These are phyloP conservation scores for Staphylotrichum longicolle DNA, from an alignment of 495 filamentous ascomycete species.

Conservation along the genomic window DNA sequence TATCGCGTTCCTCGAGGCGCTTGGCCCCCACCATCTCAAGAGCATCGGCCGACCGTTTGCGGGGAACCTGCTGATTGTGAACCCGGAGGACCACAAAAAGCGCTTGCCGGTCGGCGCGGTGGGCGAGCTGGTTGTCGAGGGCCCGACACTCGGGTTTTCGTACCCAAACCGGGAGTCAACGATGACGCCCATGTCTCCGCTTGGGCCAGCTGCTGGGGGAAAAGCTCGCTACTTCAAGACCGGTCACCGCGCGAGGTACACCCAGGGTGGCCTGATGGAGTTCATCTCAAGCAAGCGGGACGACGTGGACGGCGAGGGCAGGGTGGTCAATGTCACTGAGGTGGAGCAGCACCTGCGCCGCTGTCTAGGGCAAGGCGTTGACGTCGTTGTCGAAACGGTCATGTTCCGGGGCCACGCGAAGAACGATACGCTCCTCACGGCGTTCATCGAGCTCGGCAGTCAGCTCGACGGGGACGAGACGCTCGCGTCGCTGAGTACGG, in stretches of 20 bases:
- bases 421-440: slow-evolving; percentile 37
- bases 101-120: slow-evolving; percentile 47
- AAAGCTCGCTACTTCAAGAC: slow-evolving; percentile 41
- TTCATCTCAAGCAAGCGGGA: slow-evolving; percentile 40
- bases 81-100: slow-evolving; percentile 48
- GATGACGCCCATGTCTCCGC: slow-evolving; percentile 27
- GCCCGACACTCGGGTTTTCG: slow-evolving; percentile 41
- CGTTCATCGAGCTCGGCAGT: slow-evolving; percentile 49
- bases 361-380: slow-evolving; percentile 45
- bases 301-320: slow-evolving; percentile 33
- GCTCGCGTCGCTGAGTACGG: slow-evolving; percentile 32
- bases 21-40: slow-evolving; percentile 35
- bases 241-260: slow-evolving; percentile 45
- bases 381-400: slow-evolving; percentile 47
- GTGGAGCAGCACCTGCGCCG: slow-evolving; percentile 45
- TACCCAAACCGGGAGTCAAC: slow-evolving; percentile 37
- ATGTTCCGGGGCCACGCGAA: slow-evolving; percentile 39
- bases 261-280: slow-evolving; percentile 45
- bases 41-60: slow-evolving; percentile 45
- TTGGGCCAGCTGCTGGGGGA: slow-evolving; percentile 17
- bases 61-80: slow-evolving; percentile 47
- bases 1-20: slow-evolving; percentile 44
- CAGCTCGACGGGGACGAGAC: slow-evolving; percentile 35
- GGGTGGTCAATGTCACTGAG: slow-evolving; percentile 37
- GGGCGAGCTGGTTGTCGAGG: slow-evolving; percentile 49